A percentile compares a stretch with the other conserved stretches of the same genome.
Conservation (phyloP, 2,329 filamentous ascomycete genomes). For the Fusarium guadeloupense region DNA sequence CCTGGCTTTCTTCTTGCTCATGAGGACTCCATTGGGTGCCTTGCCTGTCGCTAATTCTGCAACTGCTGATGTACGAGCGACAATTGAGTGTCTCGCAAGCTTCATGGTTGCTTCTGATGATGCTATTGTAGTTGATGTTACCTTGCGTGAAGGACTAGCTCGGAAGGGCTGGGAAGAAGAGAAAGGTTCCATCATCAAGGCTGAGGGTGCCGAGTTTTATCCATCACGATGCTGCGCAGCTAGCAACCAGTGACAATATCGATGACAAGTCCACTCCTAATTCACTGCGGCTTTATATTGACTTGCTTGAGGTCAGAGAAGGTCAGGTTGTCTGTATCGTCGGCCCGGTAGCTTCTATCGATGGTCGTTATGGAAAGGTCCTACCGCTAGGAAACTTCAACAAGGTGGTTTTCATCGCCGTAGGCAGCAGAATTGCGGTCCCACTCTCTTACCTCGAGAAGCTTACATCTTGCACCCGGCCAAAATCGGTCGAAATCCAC, state of each 20-base stretch:
- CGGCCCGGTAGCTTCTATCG: constrained; percentile 14
- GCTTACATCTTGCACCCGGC: accelerated
- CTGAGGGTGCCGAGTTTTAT: constrained; percentile 10
- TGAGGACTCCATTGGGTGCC: constrained; percentile 15
- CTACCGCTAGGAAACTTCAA: not conserved
- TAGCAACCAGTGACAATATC: not conserved
- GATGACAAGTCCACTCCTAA: not conserved
- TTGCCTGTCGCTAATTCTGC: constrained; percentile 15
- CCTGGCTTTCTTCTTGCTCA: constrained; percentile 11
- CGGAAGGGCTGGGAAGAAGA: not conserved
- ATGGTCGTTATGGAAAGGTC: constrained; percentile 6
- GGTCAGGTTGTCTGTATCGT: constrained; percentile 17
- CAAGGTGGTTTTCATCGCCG: constrained; percentile 9
- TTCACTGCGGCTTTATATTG: not conserved
- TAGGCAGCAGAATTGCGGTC: constrained; percentile 8
- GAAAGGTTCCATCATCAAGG: not conserved
- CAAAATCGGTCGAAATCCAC: not conserved
- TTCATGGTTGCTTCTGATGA: constrained; percentile 24
- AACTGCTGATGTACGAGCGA: constrained; percentile 19
- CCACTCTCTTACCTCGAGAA: constrained; percentile 4
- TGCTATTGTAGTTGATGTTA: accelerated
- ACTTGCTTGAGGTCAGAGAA: not conserved
- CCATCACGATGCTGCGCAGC: constrained; percentile 20
- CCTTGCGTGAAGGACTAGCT: not conserved
- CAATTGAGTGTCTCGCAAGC: constrained; percentile 1